Base-by-base conservation (phyloP, 306 rosid genomes). In the Adenanthera pavonina region DNA sequence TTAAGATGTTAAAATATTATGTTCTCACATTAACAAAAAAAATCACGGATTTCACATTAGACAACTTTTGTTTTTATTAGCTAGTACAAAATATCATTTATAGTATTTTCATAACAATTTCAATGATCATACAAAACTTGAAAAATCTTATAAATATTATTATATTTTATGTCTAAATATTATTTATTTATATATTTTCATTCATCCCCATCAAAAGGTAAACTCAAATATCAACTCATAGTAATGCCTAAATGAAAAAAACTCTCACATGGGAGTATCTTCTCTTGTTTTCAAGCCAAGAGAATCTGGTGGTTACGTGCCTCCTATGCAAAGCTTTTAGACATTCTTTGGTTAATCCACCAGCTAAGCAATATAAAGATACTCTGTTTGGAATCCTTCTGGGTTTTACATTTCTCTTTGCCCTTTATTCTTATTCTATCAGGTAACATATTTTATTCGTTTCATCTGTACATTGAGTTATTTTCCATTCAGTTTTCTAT, bases 231-330 rank as follows among this genome's bases (percentile, higher is more conserved):
- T 54, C 61, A 54, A n/a, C 11, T 17, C 61, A 7, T 8, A 3
- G 11, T 5, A 8, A 2, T 2, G 12, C 12, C 5, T 8, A 19
- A 30, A 19, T n/a, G 61, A 19, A 47, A 20, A 53, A 53, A 53
- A 56, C 77, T 61, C 41, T 79, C 79, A 46, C n/a, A 77, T 75
- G 76, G 48, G 62, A 73, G 75, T 46, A 80, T 53, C 80, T 75
- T 85, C 72, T 19, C 97, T 90, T 92, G 88, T 86, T 90, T 91
- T 10, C 3, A 91, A 91, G 92, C 90, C 84, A 89, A 89, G 89
- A 79, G 86, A 86, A 84, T 80, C 12, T 64, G 80, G 88, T 85
- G 90, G 69, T 92, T 87, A 86, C 92, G 80, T 94, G 92, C 86
- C 80, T 69, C 9, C 48, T 75, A 89, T 91, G 91, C 90, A 84